Conservation (phyloP, 768 basidiomycete species). For the Termitomyces sp. region DNA sequence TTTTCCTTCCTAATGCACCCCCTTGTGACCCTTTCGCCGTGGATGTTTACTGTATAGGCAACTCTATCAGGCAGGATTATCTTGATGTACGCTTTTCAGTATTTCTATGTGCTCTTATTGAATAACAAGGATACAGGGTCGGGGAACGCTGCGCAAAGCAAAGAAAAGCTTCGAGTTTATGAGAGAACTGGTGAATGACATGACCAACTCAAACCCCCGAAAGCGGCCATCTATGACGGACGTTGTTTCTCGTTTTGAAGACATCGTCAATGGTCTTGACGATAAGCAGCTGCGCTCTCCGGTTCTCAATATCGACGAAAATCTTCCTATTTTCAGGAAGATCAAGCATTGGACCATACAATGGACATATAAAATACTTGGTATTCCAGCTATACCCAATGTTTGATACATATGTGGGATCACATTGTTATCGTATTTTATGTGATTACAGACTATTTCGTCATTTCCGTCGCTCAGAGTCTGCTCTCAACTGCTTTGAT, state of each 20-base stretch:
- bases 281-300: conserved; percentile 27
- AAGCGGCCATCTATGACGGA: conserved; percentile 31
- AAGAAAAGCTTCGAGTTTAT: background rate
- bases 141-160: background rate
- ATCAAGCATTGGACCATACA: background rate
- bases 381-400: conserved; percentile 1
- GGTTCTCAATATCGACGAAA: conserved; percentile 7
- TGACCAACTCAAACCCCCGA: conserved; percentile 23
- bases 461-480: no score
- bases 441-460: no score
- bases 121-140: background rate
- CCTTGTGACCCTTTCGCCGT: background rate
- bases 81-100: background rate
- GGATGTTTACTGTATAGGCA: background rate
- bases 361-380: background rate
- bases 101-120: background rate
- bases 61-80: background rate
- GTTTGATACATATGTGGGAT: no score
- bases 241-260: conserved; percentile 15
- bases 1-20: background rate
- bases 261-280: background rate
- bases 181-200: background rate
- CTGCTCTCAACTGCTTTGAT: no score
- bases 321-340: background rate
- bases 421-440: no score